phyloP scores from a whole-genome alignment of 495 filamentous ascomycete genomes.

The Recurvomyces mirabilis region DNA sequence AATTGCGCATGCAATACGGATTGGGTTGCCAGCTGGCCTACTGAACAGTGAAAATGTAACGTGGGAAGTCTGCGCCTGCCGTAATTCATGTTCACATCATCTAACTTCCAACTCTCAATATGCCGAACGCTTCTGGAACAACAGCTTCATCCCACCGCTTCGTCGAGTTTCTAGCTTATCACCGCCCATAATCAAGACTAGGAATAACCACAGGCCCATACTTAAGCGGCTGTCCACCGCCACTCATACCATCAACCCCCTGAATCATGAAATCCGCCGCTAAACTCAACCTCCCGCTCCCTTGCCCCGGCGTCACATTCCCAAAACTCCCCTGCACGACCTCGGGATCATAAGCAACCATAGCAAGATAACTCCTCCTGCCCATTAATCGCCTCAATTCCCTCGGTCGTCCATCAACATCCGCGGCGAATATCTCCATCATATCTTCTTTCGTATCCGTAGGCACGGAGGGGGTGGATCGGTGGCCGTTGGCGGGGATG shows the following conservation, averaged over 20 bases:
- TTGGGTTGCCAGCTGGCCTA: too few species aligned
- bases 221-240: slow-evolving; percentile 58
- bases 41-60: too few species aligned
- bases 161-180: slow-evolving; percentile 19
- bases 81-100: too few species aligned
- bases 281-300: slow-evolving; percentile 64
- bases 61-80: too few species aligned
- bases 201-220: slow-evolving; percentile 96
- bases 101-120: too few species aligned
- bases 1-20: too few species aligned
- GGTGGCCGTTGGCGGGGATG: slow-evolving; percentile 80
- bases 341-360: slow-evolving; percentile 86
- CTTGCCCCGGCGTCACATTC: slow-evolving; percentile 26
- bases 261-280: slow-evolving; percentile 97
- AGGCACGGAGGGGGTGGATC: slow-evolving; percentile 44
- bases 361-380: slow-evolving; percentile 83
- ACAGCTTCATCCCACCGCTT: too few species aligned
- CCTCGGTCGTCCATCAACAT: slow-evolving; percentile 65
- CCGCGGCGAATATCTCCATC: slow-evolving; percentile 96
- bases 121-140: too few species aligned
- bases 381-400: slow-evolving; percentile 89
- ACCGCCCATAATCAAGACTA: slow-evolving; percentile 70
- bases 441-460: slow-evolving; percentile 97
- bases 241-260: slow-evolving; percentile 61
- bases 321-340: slow-evolving; percentile 39